Conservation (phyloP, 176 grass and related monocot genomes). For the Oryza glumipatula region DNA sequence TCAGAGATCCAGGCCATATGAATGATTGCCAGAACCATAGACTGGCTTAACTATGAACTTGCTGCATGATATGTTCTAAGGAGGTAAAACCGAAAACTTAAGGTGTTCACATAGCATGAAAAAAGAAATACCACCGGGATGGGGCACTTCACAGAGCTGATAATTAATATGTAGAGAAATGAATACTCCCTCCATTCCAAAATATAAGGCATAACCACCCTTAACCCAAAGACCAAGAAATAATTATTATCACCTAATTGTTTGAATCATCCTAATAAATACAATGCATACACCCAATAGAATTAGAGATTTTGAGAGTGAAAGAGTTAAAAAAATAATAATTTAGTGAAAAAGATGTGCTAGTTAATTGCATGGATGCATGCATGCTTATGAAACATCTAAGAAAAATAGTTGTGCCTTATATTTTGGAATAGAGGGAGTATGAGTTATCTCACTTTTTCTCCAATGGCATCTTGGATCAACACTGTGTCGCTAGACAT, state of each 20-base stretch:
- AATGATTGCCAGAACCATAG: not conserved
- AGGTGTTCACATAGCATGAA: not conserved
- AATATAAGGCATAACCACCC: too few relatives aligned
- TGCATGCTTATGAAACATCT: too few relatives aligned
- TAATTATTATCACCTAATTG: too few relatives aligned
- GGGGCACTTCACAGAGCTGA: not conserved
- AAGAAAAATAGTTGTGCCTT: too few relatives aligned
- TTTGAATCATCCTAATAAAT: too few relatives aligned
- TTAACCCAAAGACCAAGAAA: too few relatives aligned
- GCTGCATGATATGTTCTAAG: not conserved
- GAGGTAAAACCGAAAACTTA: not conserved
- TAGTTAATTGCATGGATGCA: too few relatives aligned
- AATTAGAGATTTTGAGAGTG: too few relatives aligned
- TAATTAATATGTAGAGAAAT: not conserved
- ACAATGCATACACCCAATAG: too few relatives aligned
- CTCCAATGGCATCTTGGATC: constrained; percentile 85
- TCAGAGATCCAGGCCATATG: not conserved
- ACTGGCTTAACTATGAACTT: not conserved
- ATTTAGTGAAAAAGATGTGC: too few relatives aligned
- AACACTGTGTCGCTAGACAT: constrained; percentile 82
- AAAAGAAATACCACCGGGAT: not conserved
- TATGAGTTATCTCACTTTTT: constrained; percentile 53
- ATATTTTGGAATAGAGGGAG: too few relatives aligned
- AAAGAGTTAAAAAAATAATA: too few relatives aligned
- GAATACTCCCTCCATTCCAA: not conserved